Evolutionary conservation across 306 rosid genomes (phyloP).

Genomic region (Sophora flavescens): DNA sequence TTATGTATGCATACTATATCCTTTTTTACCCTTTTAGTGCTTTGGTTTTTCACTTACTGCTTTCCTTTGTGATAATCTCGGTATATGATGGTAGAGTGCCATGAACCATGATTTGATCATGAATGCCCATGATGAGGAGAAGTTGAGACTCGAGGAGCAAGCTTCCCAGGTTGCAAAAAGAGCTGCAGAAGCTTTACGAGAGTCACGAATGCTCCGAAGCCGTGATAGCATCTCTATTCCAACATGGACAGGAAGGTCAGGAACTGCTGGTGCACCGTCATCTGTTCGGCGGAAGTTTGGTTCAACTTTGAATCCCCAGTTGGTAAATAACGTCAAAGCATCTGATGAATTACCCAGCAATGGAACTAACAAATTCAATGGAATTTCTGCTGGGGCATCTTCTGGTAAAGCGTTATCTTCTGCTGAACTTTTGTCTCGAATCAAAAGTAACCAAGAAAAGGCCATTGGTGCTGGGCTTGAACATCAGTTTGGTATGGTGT

Average conservation of each 20-base stretch:
- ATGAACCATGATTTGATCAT: slow-evolving; percentile 89
- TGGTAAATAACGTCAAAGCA: slow-evolving; percentile 55
- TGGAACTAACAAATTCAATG: slow-evolving; percentile 57
- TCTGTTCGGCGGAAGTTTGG: slow-evolving; percentile 79
- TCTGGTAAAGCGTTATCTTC: slow-evolving; percentile 89
- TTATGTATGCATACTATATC: slow-evolving; percentile 10
- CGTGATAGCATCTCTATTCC: slow-evolving; percentile 78
- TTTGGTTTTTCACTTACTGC: background rate
- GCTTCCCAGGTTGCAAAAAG: slow-evolving; percentile 94
- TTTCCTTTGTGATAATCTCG: slow-evolving; percentile 41
- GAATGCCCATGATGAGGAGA: slow-evolving; percentile 91
- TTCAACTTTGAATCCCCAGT: slow-evolving; percentile 71
- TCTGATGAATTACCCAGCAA: slow-evolving; percentile 56
- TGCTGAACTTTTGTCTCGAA: slow-evolving; percentile 72
- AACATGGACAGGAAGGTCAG: slow-evolving; percentile 98
- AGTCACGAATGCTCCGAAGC: slow-evolving; percentile 85
- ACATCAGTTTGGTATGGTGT: slow-evolving; percentile 55
- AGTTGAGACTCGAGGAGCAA: slow-evolving; percentile 85
- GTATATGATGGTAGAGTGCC: slow-evolving; percentile 69
- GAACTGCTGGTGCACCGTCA: slow-evolving; percentile 93
- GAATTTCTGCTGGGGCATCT: slow-evolving; percentile 78
- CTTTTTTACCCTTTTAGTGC: background rate
- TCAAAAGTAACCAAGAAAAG: slow-evolving; percentile 79
- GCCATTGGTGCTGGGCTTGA: slow-evolving; percentile 79
- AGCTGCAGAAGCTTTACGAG: slow-evolving; percentile 94